A percentile compares a stretch with the other conserved stretches of the same genome.
Evolutionary conservation across 257 asterid species (phyloP).

Genomic region (Solanum appendiculatum): DNA sequence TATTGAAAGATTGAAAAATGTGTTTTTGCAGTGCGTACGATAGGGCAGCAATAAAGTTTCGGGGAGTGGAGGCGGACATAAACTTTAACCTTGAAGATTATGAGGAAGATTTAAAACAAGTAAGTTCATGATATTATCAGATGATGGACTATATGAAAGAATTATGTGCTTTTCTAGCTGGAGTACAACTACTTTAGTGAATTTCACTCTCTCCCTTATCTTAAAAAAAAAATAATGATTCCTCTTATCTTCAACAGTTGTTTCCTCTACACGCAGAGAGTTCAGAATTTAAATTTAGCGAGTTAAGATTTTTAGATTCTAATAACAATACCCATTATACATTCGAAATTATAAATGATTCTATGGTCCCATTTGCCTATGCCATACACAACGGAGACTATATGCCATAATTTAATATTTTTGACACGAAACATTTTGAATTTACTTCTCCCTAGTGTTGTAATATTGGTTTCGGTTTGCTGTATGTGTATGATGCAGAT

Average conservation of each 20-base stretch:
- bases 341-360: neutral
- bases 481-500: slow-evolving; percentile 25
- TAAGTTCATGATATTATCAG: slow-evolving; percentile 2
- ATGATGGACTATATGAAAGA: neutral
- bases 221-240: neutral
- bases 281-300: neutral
- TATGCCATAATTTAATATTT: neutral
- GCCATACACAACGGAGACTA: neutral
- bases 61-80: slow-evolving; percentile 98
- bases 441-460: neutral
- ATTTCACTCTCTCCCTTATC: neutral
- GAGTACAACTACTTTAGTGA: neutral
- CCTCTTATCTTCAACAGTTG: neutral
- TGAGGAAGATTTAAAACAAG: slow-evolving; percentile 93
- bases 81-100: slow-evolving; percentile 79
- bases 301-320: neutral
- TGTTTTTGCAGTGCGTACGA: slow-evolving; percentile 70
- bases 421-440: neutral
- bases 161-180: neutral
- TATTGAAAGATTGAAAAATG: neutral
- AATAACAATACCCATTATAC: neutral
- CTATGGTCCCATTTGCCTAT: neutral
- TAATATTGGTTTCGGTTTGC: neutral
- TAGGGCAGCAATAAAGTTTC: slow-evolving; percentile 91
- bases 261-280: neutral